A percentile compares a stretch with the other conserved stretches of the same genome.
phyloP scores from a whole-genome alignment of 2,329 filamentous ascomycete genomes.

The Alternaria arbusti region DNA sequence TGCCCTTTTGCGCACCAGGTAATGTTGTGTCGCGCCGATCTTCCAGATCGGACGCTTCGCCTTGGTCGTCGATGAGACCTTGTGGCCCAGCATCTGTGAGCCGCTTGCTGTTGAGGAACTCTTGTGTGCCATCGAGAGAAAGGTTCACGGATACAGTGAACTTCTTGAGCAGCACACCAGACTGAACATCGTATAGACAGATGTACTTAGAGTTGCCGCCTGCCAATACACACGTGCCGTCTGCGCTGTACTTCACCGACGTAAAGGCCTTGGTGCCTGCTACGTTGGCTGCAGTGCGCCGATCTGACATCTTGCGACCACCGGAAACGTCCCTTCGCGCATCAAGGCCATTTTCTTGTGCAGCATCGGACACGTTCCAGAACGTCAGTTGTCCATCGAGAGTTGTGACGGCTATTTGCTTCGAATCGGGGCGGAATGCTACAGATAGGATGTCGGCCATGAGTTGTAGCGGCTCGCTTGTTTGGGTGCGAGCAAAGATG shows the following conservation, averaged over 20 bases:
- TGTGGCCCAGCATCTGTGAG: slow-evolving; percentile 88
- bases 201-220: slow-evolving; percentile 99
- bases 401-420: slow-evolving; percentile 89
- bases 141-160: slow-evolving; percentile 95
- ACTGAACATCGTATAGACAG: slow-evolving; percentile 92
- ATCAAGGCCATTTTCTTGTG: slow-evolving; percentile 85
- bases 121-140: slow-evolving; percentile 93
- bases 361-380: slow-evolving; percentile 88
- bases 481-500: slow-evolving; percentile 91
- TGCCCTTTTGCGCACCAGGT: slow-evolving; percentile 86
- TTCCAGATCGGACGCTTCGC: slow-evolving; percentile 87
- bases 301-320: slow-evolving; percentile 85
- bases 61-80: slow-evolving; percentile 84
- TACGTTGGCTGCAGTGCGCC: slow-evolving; percentile 88
- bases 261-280: slow-evolving; percentile 90
- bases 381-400: slow-evolving; percentile 94
- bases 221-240: slow-evolving; percentile 88
- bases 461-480: slow-evolving; percentile 89
- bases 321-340: slow-evolving; percentile 91
- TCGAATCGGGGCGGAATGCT: slow-evolving; percentile 85
- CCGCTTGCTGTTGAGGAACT: slow-evolving; percentile 91
- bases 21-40: slow-evolving; percentile 79
- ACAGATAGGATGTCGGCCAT: slow-evolving; percentile 90
- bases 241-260: slow-evolving; percentile 87
- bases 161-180: slow-evolving; percentile 90